Evolutionary conservation across 2,329 filamentous ascomycete species (phyloP).

Genomic region (Cladosporium oxysporum): DNA sequence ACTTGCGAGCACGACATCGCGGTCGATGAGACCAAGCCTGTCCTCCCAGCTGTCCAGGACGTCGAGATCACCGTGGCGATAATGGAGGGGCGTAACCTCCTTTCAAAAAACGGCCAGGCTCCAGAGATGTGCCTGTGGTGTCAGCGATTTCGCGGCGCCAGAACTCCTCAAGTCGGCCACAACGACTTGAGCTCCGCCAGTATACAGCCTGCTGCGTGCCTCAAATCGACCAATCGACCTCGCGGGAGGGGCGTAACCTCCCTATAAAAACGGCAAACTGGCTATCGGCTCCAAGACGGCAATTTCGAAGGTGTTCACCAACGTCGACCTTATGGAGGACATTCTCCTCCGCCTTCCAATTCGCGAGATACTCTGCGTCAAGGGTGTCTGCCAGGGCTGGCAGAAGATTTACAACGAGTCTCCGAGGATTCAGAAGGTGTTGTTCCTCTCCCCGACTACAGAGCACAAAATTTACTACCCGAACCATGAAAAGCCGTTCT

Average conservation of each 20-base stretch:
- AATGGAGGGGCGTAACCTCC: neutral
- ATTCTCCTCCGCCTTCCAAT: slow-evolving; percentile 19
- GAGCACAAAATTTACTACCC: slow-evolving; percentile 4
- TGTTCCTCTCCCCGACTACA: neutral
- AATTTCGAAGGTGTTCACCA: slow-evolving; percentile 3
- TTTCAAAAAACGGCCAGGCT: neutral
- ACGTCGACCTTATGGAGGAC: slow-evolving; percentile 22
- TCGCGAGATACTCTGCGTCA: slow-evolving; percentile 14
- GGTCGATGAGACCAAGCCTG: slow-evolving; percentile 46
- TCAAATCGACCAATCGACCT: neutral
- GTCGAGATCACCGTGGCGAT: slow-evolving; percentile 26
- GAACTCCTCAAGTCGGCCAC: neutral
- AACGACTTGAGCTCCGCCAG: neutral
- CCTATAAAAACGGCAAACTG: too few species aligned
- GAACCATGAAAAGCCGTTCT: neutral
- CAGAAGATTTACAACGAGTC: neutral
- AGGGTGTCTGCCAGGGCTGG: slow-evolving; percentile 20
- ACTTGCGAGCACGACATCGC: slow-evolving; percentile 52
- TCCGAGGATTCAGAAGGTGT: neutral
- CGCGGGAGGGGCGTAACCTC: neutral
- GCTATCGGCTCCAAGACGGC: neutral
- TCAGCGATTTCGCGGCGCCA: neutral
- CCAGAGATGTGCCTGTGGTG: neutral
- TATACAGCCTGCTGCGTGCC: neutral
- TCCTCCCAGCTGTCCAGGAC: slow-evolving; percentile 39